These are phyloP conservation scores for Serendipita vermifera DNA, from an alignment of 768 basidiomycete species.

Conservation along the genomic window DNA sequence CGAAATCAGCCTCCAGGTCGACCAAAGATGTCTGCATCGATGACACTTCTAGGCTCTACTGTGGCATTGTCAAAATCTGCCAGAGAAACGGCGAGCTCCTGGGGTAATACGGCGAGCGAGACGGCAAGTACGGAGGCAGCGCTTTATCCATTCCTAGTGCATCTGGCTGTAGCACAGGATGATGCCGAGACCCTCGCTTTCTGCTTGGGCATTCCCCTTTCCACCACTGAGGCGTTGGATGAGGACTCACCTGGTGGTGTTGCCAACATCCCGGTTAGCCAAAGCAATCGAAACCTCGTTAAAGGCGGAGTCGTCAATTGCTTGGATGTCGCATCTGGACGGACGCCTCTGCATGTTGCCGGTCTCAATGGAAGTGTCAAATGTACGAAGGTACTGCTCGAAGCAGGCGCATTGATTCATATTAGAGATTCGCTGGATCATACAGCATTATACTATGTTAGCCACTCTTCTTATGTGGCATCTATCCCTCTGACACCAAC, in stretches of 20 bases:
- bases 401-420: constrained; percentile 71
- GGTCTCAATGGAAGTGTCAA: constrained; percentile 48
- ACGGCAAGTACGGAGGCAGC: constrained; percentile 54
- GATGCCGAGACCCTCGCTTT: constrained; percentile 50
- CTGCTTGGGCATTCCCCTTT: constrained; percentile 31
- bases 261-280: constrained; percentile 18
- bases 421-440: constrained; percentile 68
- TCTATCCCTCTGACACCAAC: not conserved
- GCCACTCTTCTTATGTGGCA: constrained; percentile 2
- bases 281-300: constrained; percentile 15
- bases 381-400: constrained; percentile 38
- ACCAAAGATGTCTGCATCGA: not conserved
- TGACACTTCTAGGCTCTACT: constrained; percentile 10
- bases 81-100: constrained; percentile 41
- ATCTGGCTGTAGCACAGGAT: constrained; percentile 61
- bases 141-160: constrained; percentile 63
- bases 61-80: constrained; percentile 26
- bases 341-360: constrained; percentile 68
- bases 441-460: constrained; percentile 70
- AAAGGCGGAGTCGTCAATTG: constrained; percentile 59
- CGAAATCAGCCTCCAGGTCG: not conserved
- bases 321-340: constrained; percentile 53
- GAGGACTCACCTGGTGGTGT: not conserved
- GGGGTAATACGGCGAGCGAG: constrained; percentile 71
- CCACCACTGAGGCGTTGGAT: not conserved